Evolutionary conservation across 768 basidiomycete species (phyloP), one percentile per base, ranked within the genome.

Genomic region (Tricholoma hemisulphureum): DNA sequence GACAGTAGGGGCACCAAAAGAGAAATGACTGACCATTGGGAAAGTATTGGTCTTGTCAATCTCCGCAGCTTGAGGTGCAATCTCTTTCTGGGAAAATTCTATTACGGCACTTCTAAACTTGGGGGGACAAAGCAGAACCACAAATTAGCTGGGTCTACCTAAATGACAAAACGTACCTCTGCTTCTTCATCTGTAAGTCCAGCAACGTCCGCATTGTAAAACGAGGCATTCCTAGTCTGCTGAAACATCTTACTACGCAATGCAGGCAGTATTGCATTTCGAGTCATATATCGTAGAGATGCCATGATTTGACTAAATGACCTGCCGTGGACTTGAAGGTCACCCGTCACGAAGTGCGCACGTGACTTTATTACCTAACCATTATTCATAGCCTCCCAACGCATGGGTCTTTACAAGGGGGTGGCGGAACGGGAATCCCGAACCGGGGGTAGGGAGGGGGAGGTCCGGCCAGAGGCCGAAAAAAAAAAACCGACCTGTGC

Each of bases 21-120:
- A 51, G 34, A 26, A 32, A 16, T 39, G 6, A 59, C 83, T 61
- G 66, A 93, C 92, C 58, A 73, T 64, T 18, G 95, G 95, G 63
- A 90, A 91, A 52, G 77, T 86, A 72, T 97, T 96, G 24, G 81
- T 86, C 73, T 80, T 85, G 76, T 98, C 95, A 45, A 95, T 88
- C 62, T 93, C 87, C 56, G 83, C 89, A 8, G 94, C 94, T 59
- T 89, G 75, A 3, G 94, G 95, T 1, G 92, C 89, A 41, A 97
- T 76, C 70, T 95, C 94, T 61, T 83, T 84, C 72, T 88, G 78
- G 2, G 93, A 87, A 64, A 97, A 98, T 50, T 88, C 83, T 21
- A 77, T 73, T 1, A 96, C 85, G 1, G 88, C 90, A 66, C 85
- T 84, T 58, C 91, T 77, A 68, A 98, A 95, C 94, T 97, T 59